These are phyloP conservation scores for Adansonia grandidieri DNA, from an alignment of 441 rosid species.

Conservation along the genomic window DNA sequence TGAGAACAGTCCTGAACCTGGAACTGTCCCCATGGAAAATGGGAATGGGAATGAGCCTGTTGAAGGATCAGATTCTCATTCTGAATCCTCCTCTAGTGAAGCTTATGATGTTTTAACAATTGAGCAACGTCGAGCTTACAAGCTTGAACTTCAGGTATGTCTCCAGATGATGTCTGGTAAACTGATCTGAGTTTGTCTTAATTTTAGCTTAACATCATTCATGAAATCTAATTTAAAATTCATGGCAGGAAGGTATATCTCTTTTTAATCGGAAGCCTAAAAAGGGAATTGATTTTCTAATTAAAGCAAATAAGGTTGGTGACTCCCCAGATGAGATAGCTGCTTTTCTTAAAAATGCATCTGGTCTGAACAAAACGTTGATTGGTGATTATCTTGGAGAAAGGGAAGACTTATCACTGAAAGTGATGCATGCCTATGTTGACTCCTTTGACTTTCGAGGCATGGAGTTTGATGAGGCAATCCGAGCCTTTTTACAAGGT, in stretches of 20 bases:
- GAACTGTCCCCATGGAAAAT: constrained; percentile 64
- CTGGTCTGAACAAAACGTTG: constrained; percentile 82
- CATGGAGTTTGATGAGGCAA: constrained; percentile 98
- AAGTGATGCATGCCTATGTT: constrained; percentile 98
- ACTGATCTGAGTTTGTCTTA: constrained; percentile 19
- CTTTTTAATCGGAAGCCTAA: constrained; percentile 96
- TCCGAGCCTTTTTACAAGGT: constrained; percentile 82
- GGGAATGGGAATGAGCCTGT: constrained; percentile 75
- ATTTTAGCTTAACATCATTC: constrained; percentile 25
- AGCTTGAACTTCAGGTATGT: constrained; percentile 97
- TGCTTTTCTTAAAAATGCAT: constrained; percentile 81
- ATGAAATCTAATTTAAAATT: constrained; percentile 48
- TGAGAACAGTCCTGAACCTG: constrained; percentile 64
- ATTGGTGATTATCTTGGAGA: constrained; percentile 99
- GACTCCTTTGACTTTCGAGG: constrained; percentile 92
- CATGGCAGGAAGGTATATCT: constrained; percentile 99
- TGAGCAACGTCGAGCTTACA: constrained; percentile 98
- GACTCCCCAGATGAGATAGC: constrained; percentile 96
- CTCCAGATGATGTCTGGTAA: constrained; percentile 9
- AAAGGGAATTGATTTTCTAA: constrained; percentile 94
- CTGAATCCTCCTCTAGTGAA: constrained; percentile 81
- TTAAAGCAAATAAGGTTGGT: constrained; percentile 96
- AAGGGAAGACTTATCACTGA: constrained; percentile 87
- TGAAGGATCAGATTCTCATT: constrained; percentile 83
- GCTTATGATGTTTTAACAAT: constrained; percentile 84